Evolutionary conservation across 768 basidiomycete species (phyloP).

Genomic region (Mycena pura): DNA sequence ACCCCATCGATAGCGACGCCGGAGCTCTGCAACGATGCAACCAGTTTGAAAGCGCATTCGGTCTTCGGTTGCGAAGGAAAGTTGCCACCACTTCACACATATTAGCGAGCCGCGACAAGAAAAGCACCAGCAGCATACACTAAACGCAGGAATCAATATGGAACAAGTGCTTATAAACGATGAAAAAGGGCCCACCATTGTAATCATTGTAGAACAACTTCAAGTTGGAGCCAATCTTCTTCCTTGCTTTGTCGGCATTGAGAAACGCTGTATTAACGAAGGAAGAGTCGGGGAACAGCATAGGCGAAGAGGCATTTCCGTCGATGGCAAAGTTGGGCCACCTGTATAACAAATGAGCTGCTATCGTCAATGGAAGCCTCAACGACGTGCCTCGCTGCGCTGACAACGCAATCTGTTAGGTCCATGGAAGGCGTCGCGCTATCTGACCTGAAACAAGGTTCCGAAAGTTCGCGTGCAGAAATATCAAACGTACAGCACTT

Average conservation of each 20-base stretch:
- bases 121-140: too few relatives aligned
- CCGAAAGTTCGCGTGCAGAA: background rate
- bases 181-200: slow-evolving; percentile 8
- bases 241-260: slow-evolving; percentile 20
- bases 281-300: slow-evolving; percentile 22
- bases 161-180: background rate
- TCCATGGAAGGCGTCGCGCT: slow-evolving; percentile 18
- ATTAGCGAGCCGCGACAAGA: too few relatives aligned
- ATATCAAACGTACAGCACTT: slow-evolving; percentile 5
- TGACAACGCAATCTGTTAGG: slow-evolving; percentile 25
- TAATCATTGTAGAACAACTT: slow-evolving; percentile 25
- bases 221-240: slow-evolving; percentile 15
- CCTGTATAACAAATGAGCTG: background rate
- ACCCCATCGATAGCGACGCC: slow-evolving; percentile 20
- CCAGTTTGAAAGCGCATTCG: slow-evolving; percentile 23
- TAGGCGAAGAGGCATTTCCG: slow-evolving; percentile 23
- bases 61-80: slow-evolving; percentile 26
- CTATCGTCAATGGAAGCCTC: background rate
- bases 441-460: slow-evolving; percentile 9
- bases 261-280: slow-evolving; percentile 25
- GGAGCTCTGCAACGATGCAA: slow-evolving; percentile 6
- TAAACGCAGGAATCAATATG: background rate
- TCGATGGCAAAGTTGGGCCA: slow-evolving; percentile 28
- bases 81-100: slow-evolving; percentile 12
- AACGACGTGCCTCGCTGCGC: slow-evolving; percentile 11